A percentile compares a stretch with the other conserved stretches of the same genome.
Conservation (phyloP, 148 eudicot species). For the Spergularia marina region DNA sequence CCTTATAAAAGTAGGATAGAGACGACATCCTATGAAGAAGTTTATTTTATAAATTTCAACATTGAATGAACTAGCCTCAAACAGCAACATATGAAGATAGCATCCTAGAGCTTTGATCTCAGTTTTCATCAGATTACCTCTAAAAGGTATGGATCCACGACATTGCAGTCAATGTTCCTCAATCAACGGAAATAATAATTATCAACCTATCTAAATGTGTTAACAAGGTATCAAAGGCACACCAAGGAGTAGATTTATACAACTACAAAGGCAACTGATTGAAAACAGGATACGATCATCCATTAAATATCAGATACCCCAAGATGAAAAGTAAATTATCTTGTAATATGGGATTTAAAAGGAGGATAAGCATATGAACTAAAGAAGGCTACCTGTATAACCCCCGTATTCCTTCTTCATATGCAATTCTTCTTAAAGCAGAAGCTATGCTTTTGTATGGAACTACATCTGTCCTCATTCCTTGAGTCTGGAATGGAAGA, state of each 20-base stretch:
- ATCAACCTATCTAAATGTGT: background rate
- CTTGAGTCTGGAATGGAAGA: conserved; percentile 64
- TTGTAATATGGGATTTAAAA: background rate
- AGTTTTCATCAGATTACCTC: conserved; percentile 1
- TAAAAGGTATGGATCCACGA: background rate
- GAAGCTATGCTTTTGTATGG: conserved; percentile 77
- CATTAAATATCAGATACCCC: background rate
- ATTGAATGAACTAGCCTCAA: background rate
- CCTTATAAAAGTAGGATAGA: background rate
- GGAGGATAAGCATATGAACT: background rate
- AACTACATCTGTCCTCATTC: conserved; percentile 77
- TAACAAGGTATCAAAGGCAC: no score
- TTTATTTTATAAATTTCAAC: background rate
- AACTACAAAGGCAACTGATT: no score
- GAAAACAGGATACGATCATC: no score
- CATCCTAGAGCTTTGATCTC: conserved; percentile 3
- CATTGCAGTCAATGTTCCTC: background rate
- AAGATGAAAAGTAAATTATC: background rate
- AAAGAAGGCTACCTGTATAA: conserved; percentile 60
- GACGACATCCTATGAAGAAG: background rate
- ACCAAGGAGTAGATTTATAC: no score
- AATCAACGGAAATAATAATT: background rate
- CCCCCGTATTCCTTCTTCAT: conserved; percentile 79
- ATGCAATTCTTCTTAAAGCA: conserved; percentile 68
- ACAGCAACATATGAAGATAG: background rate